Evolutionary conservation across 2,329 filamentous ascomycete genomes (phyloP).

Genomic region (Nemania bipapillata): DNA sequence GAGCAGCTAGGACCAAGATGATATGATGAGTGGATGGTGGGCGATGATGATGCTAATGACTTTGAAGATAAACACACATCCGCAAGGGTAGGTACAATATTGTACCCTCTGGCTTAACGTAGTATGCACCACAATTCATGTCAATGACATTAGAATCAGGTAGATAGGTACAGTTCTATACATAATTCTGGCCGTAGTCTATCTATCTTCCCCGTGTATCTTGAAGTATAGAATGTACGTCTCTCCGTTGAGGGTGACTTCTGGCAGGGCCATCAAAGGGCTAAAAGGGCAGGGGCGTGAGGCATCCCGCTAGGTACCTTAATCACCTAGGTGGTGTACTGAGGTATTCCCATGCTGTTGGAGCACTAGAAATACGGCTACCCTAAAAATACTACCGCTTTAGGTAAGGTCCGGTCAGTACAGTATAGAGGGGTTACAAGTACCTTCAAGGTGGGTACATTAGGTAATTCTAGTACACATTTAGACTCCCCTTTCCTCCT

Average conservation of each 20-base stretch:
- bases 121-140: conserved; percentile 1
- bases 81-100: conserved; percentile 8
- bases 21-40: conserved; percentile 19
- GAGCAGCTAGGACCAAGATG: conserved; percentile 23
- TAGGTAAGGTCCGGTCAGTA: neutral
- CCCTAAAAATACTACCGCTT: neutral
- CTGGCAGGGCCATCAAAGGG: too few species aligned
- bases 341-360: conserved; percentile 9
- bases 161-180: neutral
- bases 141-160: neutral
- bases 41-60: conserved; percentile 24
- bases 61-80: conserved; percentile 26
- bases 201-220: neutral
- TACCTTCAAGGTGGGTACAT: too few species aligned
- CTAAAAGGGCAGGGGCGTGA: conserved; percentile 2
- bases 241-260: neutral
- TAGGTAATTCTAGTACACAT: too few species aligned
- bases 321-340: neutral
- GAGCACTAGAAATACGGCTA: neutral
- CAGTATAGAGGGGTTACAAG: neutral
- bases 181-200: neutral
- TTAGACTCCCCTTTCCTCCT: too few species aligned
- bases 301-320: conserved; percentile 9
- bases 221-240: neutral
- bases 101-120: neutral